phyloP scores from a whole-genome alignment of 306 rosid genomes.

The Trifolium fragiferum region DNA sequence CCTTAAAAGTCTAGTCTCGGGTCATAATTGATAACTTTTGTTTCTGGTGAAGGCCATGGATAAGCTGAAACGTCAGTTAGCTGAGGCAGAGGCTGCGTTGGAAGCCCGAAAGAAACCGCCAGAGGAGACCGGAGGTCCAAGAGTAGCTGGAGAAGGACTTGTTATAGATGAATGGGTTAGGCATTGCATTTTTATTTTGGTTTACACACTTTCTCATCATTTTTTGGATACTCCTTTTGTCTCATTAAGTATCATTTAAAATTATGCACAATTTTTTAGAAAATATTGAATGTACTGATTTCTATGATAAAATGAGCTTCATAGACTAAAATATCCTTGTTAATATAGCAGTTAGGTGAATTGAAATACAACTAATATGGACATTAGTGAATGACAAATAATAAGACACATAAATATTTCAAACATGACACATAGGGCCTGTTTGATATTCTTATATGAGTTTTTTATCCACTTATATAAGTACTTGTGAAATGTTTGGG shows the following conservation, averaged over 20 bases:
- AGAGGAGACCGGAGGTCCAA: constrained; percentile 78
- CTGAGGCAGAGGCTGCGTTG: constrained; percentile 86
- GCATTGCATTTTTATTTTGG: constrained; percentile 1
- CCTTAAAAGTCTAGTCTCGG: not conserved
- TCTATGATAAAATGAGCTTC: not conserved
- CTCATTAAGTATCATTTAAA: not conserved
- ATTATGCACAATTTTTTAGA: not conserved
- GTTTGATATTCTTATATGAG: not conserved
- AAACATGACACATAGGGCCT: not conserved
- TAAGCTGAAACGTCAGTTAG: constrained; percentile 79
- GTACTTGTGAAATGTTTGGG: not conserved
- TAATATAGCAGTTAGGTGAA: too few relatives aligned
- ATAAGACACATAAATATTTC: not conserved
- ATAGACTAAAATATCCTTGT: not conserved
- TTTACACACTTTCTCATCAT: not conserved
- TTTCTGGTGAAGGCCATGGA: constrained; percentile 69
- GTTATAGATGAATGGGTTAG: constrained; percentile 98
- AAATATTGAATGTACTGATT: not conserved
- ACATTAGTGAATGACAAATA: not conserved
- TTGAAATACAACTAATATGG: too few relatives aligned
- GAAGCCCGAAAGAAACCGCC: constrained; percentile 81
- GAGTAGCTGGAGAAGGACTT: constrained; percentile 82
- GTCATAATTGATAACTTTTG: constrained; percentile 15
- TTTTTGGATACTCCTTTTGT: not conserved
- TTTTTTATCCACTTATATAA: not conserved